A percentile compares a stretch with the other conserved stretches of the same genome.
phyloP scores from a whole-genome alignment of 768 basidiomycete genomes.

The Pleurotus salmoneostramineus region DNA sequence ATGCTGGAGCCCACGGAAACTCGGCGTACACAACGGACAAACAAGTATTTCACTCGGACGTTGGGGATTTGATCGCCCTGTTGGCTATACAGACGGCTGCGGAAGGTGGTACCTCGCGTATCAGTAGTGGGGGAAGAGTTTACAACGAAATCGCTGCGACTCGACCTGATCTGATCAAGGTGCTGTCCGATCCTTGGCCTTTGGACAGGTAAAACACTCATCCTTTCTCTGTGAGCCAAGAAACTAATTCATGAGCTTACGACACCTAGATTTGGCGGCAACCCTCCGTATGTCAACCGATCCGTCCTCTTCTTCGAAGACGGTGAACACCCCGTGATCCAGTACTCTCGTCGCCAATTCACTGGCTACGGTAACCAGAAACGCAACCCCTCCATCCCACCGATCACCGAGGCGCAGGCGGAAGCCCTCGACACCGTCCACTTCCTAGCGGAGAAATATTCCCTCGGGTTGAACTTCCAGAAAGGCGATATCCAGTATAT shows the following conservation, averaged over 20 bases:
- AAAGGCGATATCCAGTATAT: conserved; percentile 18
- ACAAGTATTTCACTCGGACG: conserved; percentile 47
- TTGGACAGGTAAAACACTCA: conserved; percentile 28
- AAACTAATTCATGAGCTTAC: not conserved
- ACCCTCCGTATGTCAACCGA: conserved; percentile 10
- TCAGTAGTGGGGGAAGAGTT: conserved; percentile 37
- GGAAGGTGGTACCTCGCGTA: conserved; percentile 40
- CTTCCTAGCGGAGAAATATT: conserved; percentile 15
- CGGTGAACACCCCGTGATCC: conserved; percentile 12
- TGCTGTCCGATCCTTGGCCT: conserved; percentile 37
- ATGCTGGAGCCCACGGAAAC: conserved; percentile 37
- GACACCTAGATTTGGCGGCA: conserved; percentile 10
- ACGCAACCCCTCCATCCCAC: conserved; percentile 13
- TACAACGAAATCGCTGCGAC: conserved; percentile 45
- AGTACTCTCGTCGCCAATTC: conserved; percentile 17
- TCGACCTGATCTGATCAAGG: conserved; percentile 38
- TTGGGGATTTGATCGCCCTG: conserved; percentile 41
- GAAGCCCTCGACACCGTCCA: conserved; percentile 17
- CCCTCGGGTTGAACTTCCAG: conserved; percentile 15
- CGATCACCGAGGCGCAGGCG: conserved; percentile 17
- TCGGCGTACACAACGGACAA: conserved; percentile 46
- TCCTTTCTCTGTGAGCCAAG: not conserved
- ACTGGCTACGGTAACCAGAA: conserved; percentile 12
- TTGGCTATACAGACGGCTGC: conserved; percentile 37
- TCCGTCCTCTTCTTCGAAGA: conserved; percentile 14